These are phyloP conservation scores for Avena atlantica DNA, from an alignment of 176 grass and related monocot species.

Conservation along the genomic window DNA sequence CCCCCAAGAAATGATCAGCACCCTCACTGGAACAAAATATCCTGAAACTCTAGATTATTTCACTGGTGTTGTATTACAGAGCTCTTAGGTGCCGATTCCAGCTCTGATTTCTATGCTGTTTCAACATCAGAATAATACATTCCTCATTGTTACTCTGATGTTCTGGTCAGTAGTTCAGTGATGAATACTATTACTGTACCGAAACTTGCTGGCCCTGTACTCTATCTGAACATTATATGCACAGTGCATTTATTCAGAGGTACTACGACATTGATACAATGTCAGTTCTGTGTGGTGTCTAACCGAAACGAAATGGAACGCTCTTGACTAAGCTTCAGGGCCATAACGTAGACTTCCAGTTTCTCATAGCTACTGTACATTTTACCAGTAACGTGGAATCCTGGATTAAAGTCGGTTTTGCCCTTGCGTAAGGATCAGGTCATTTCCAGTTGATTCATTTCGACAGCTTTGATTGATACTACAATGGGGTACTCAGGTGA, in stretches of 20 bases:
- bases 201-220: slow-evolving; percentile 36
- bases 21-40: background rate
- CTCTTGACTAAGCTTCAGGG: slow-evolving; percentile 16
- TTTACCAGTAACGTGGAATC: background rate
- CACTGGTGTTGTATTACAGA: slow-evolving; percentile 38
- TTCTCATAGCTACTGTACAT: background rate
- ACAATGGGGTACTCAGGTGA: background rate
- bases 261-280: background rate
- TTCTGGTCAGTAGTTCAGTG: slow-evolving; percentile 22
- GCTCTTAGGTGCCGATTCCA: slow-evolving; percentile 38
- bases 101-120: slow-evolving; percentile 42
- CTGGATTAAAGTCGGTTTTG: background rate
- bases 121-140: slow-evolving; percentile 38
- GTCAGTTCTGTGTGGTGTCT: slow-evolving; percentile 9
- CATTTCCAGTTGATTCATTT: background rate
- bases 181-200: background rate
- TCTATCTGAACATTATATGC: slow-evolving; percentile 30
- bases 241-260: slow-evolving; percentile 23
- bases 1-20: slow-evolving; percentile 37
- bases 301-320: slow-evolving; percentile 14
- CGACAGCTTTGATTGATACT: slow-evolving; percentile 12
- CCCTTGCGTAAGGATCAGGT: background rate
- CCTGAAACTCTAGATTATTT: slow-evolving; percentile 35
- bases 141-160: slow-evolving; percentile 34
- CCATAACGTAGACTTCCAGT: background rate